Base-by-base conservation (phyloP, 371 early-diverging fungal species). In the Sporodiniella umbellata region DNA sequence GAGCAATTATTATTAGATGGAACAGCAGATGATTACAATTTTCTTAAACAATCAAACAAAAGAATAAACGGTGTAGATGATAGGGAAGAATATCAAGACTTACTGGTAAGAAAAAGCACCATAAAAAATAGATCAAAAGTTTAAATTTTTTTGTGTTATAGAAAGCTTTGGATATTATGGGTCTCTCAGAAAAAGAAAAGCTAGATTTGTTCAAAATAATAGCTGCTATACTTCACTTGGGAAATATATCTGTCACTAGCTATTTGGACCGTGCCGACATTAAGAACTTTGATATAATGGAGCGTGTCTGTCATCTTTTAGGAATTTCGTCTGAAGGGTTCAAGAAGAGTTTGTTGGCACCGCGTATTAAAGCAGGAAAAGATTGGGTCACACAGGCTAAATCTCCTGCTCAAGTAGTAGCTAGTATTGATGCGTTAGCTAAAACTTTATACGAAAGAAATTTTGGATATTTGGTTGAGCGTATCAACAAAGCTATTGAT, bases 361-460 rank as follows among this genome's bases (percentile, higher is more conserved):
- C 99, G 8, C 80, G 83, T 48, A 91, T 99, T 60, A 93, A 90
- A 71, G 99, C 99, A 8, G 99, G 99, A 3, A 81, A 94, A 25
- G 99, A 99, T 62, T 94, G 94, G 92, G 98, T 99, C 7, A 84
- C 82, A 8, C 94, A 97, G 62, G 87, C 92, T 5, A 84, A 95
- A 61, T 96, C 85, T 25, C 83, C 81, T 26, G 84, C 85, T 33
- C 98, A 99, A 66, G 96, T 95, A 7, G 56, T 78, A 24, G 92
- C 88, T 64, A 94, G 95, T n/a, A 68, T 99, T 18, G 98, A 98
- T 64, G 96, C 99, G 1, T 74, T 99, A 14, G 88, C 98, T 26
- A 88, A 95, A 45, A 82, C 93, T 0, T 62, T 99, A 24, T 99
- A 99, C 69, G 99, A 99, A 73, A 82, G 98, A 37, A 93, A 96